Percentiles rank a stretch among this genome's conserved stretches.
Conservation (phyloP, 1,139 yeast species). For the Magnusiomyces fungicola region DNA sequence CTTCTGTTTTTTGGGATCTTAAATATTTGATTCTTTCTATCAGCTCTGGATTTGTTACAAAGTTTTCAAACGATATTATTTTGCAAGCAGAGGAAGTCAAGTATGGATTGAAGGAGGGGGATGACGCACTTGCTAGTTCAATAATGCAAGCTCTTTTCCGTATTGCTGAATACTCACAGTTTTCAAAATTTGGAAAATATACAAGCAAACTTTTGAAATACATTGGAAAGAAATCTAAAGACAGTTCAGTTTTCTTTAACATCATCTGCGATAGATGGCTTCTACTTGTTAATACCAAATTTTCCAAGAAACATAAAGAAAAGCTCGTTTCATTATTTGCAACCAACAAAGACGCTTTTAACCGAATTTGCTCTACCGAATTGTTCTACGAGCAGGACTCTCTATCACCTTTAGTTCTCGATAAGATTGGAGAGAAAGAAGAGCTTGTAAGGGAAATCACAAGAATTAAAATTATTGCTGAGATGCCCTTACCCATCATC, state of each 20-base stretch:
- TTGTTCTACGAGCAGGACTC: slow-evolving; percentile 21
- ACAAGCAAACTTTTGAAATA: slow-evolving; percentile 16
- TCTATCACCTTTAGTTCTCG: slow-evolving; percentile 13
- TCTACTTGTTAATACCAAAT: slow-evolving; percentile 19
- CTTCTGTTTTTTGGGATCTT: slow-evolving; percentile 16
- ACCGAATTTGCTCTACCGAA: slow-evolving; percentile 17
- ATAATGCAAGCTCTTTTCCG: slow-evolving; percentile 21
- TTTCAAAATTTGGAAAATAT: slow-evolving; percentile 17
- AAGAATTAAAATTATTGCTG: slow-evolving; percentile 6
- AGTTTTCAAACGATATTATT: slow-evolving; percentile 5
- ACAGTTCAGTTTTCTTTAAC: slow-evolving; percentile 14
- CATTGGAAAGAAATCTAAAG: slow-evolving; percentile 14
- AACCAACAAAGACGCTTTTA: slow-evolving; percentile 14
- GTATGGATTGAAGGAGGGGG: slow-evolving; percentile 9
- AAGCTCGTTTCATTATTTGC: slow-evolving; percentile 18
- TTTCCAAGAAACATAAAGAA: slow-evolving; percentile 16
- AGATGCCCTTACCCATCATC: slow-evolving; percentile 14
- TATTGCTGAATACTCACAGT: slow-evolving; percentile 19
- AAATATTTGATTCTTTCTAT: slow-evolving; percentile 16
- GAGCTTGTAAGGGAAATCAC: slow-evolving; percentile 8
- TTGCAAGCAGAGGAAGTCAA: slow-evolving; percentile 15
- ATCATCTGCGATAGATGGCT: slow-evolving; percentile 24
- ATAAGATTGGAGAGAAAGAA: slow-evolving; percentile 1
- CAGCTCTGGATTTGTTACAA: slow-evolving; percentile 15
- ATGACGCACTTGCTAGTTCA: slow-evolving; percentile 13